Evolutionary conservation across 371 early-diverging fungal genomes (phyloP), one percentile per base, ranked within the genome.

Genomic region (Rhizomucor pusillus): DNA sequence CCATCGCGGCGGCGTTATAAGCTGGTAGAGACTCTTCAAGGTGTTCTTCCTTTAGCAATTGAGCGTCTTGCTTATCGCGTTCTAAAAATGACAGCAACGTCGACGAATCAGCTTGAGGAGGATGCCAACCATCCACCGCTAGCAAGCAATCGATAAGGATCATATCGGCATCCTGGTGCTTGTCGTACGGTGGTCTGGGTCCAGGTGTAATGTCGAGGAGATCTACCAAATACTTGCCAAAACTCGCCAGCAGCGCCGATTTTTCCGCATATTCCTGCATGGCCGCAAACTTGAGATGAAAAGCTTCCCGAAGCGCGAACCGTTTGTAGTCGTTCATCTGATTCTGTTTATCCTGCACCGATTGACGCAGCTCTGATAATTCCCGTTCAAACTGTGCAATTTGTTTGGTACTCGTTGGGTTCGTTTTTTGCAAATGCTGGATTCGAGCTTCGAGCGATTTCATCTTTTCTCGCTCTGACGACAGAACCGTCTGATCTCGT

Each of bases 241-340:
- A 69, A 11, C 74, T 70, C 10, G 77, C 74, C 20, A 77, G 47
- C 24, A 77, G 43, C 4, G 72, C 60, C 1, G 65, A 61, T 57
- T 77, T 77, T 45, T 73, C 64, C 4, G 70, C 71, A 56, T 64
- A 71, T 41, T 71, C 77, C 35, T 58, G 54, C 65, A 73, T 54
- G 5, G 77, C 74, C 52, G 73, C 73, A 43, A 77, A 69, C 20
- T 69, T 59, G 20, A 71, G 43, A 45, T 77, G 71, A 41, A 77
- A 73, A 4, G 77, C 77, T 50, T 77, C 77, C 11, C 70, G 67
- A 1, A 77, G 24, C 0, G 77, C 77, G 55, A 73, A 69, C 35
- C 77, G 67, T 50, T 73, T 77, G 20, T 69, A 77, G 43, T 77
- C 72, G 3, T 68, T 70, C 45, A 73, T 50, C 47, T 73, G 72